These are phyloP conservation scores for Nakazawaea peltata DNA, from an alignment of 805 yeast species.

Conservation along the genomic window DNA sequence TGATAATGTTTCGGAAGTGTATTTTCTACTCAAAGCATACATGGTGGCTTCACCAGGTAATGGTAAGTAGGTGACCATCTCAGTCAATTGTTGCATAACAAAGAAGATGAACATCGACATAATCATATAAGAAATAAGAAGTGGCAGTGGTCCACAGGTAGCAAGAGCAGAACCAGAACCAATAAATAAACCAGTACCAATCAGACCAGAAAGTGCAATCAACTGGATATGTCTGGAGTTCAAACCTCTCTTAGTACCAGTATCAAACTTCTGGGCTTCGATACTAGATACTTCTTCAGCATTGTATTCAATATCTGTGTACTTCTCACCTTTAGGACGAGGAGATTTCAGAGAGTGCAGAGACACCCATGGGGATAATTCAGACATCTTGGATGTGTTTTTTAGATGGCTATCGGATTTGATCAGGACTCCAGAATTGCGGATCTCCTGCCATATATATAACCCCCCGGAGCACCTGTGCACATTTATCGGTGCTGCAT, in stretches of 20 bases:
- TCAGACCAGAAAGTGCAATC: conserved; percentile 70
- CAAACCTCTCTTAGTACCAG: conserved; percentile 36
- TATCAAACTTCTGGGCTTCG: conserved; percentile 1
- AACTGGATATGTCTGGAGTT: conserved; percentile 63
- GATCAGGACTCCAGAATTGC: too few species aligned
- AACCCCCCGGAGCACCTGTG: too few species aligned
- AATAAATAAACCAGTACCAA: conserved; percentile 70
- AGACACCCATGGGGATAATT: conserved; percentile 9
- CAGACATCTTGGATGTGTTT: conserved; percentile 3
- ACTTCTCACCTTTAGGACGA: background rate
- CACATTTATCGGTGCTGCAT: too few species aligned
- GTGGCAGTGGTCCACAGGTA: conserved; percentile 57
- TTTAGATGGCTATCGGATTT: too few species aligned
- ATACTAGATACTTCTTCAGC: conserved; percentile 5
- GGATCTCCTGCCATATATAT: too few species aligned
- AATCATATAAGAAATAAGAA: conserved; percentile 48
- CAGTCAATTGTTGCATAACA: conserved; percentile 58
- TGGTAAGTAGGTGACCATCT: conserved; percentile 40
- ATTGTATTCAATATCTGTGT: background rate
- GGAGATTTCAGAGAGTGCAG: conserved; percentile 1
- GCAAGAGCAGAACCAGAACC: conserved; percentile 56
- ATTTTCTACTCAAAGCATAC: conserved; percentile 30
- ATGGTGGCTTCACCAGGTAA: conserved; percentile 38
- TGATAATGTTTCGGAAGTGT: conserved; percentile 36
- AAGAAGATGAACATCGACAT: conserved; percentile 56